phyloP scores from a whole-genome alignment of 345 rosid genomes.

The Eucalyptus brandiana region DNA sequence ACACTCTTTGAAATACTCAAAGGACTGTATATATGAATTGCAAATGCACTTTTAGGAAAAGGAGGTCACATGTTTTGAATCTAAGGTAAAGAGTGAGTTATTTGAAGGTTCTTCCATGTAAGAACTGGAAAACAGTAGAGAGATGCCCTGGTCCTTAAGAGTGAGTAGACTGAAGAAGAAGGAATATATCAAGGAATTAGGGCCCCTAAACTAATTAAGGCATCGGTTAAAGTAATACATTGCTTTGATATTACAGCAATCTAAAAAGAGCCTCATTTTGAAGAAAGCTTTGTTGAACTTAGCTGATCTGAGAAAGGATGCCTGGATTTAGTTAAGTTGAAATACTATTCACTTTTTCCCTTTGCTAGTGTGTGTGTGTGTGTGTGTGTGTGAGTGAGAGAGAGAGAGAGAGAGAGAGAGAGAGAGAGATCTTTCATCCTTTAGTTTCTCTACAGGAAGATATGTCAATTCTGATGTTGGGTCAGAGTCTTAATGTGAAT shows the following conservation, averaged over 20 bases:
- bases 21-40: background rate
- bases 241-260: background rate
- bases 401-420: background rate
- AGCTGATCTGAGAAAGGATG: background rate
- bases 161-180: background rate
- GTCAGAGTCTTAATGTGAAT: background rate
- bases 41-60: background rate
- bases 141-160: background rate
- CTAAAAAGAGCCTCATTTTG: background rate
- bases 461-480: background rate
- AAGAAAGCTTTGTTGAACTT: background rate
- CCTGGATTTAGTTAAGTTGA: background rate
- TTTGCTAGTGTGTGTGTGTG: background rate
- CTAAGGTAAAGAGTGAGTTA: background rate
- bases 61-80: background rate
- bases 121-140: background rate
- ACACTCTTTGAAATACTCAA: background rate
- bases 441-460: background rate
- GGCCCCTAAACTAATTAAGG: background rate
- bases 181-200: background rate
- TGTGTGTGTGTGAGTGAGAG: fast-evolving
- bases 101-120: background rate
- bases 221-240: background rate
- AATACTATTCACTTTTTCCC: background rate
- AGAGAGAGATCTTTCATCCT: background rate